Percentiles rank a stretch among this genome's conserved stretches.
Conservation (phyloP, 345 rosid species). For the Euphorbia lathyris region DNA sequence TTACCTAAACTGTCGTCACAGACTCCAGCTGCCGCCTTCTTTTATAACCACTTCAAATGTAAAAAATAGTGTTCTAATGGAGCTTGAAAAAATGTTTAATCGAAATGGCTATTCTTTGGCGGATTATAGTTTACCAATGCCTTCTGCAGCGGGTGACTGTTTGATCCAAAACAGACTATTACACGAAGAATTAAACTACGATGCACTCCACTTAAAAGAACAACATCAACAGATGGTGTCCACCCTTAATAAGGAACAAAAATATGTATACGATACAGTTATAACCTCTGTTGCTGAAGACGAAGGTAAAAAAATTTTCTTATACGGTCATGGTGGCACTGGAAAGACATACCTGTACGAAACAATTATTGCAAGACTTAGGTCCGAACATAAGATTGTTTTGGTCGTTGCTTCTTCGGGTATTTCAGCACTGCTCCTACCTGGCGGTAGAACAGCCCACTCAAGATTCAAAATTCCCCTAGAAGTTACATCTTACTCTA, state of each 20-base stretch:
- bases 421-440: background rate
- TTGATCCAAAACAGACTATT: background rate
- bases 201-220: background rate
- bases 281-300: background rate
- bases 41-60: background rate
- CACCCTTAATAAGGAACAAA: background rate
- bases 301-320: background rate
- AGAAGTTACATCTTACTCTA: background rate
- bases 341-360: background rate
- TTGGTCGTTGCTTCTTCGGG: background rate
- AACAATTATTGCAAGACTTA: background rate
- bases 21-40: background rate
- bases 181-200: background rate
- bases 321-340: background rate
- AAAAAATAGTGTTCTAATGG: background rate
- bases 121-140: background rate
- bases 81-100: background rate
- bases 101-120: background rate
- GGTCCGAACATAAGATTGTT: background rate
- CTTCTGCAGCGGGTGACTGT: background rate
- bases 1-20: no score
- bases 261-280: background rate
- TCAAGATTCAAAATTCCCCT: slow-evolving; percentile 14
- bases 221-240: background rate
- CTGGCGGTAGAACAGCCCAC: slow-evolving; percentile 1